Base-by-base conservation (phyloP, 176 grass and related monocot genomes). In the Rhynchospora pubera region DNA sequence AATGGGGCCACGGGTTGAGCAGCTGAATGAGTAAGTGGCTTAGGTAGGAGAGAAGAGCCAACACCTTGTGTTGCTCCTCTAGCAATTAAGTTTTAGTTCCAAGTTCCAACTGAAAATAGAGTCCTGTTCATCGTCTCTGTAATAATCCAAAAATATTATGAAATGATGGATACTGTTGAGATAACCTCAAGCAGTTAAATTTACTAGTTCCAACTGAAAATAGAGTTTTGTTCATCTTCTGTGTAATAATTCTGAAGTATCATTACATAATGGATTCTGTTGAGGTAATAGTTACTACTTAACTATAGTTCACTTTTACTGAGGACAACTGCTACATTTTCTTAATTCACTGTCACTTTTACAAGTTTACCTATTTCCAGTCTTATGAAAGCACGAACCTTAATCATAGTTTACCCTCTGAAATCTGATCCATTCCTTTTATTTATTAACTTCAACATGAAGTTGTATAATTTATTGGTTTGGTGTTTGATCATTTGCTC, bases 171-270 rank as follows among this genome's bases (percentile, higher is more conserved):
- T 32, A 30, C 6, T 77, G 12, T 32, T 56, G 34, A 39, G 34
- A 5, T 39, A 39, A 39, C 86, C 90, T 18, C 82, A 94, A 83
- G 83, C 86, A 88, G 87, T 50, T 97, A 85, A 93, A 18, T 30
- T 76, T 9, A 39, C 34, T 9, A 70, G 2, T 55, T 56, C 16
- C 72, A 55, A 34, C 24, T 8, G 19, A 26, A 16, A 75, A 53
- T 75, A 75, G 72, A 34, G 48, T 39, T 39, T 32, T 5, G 22
- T 56, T 55, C 23, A 9, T 48, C 47, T 0, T 77, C 47, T 7
- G 23, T 77, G 47, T 56, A 56, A 56, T 77, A 56, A 77, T 30
- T 56, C 72, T 9, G 55, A 55, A 9, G 21, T 22, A 71, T 34
- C 16, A 15, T 34, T 56, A 56, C 11, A 77, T 56, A 8, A 56